Base-by-base conservation (phyloP, 2,329 filamentous ascomycete genomes). In the Colletotrichum sp. region DNA sequence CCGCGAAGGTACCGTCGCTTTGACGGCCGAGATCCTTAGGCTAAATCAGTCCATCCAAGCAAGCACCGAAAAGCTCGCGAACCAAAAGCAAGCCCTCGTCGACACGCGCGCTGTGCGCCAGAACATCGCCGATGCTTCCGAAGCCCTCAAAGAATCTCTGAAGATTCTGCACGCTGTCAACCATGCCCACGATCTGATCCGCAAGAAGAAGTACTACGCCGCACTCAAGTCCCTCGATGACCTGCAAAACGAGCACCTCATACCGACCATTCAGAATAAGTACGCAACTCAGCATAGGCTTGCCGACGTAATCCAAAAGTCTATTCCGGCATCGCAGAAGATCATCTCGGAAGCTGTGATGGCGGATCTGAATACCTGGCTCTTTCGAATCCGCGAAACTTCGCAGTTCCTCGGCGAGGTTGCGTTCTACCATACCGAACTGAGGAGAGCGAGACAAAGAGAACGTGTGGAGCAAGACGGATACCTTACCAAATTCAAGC, bases 331-430 rank as follows among this genome's bases (percentile, higher is more conserved):
- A 5, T 98, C 96, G 2, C 96, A 98, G 81, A 96, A 95, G 81
- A 93, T 95, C 67, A 98, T 99, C 72, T 96, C 96, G 6, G 96
- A 99, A 85, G 96, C 96, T 16, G 97, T 99, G 79, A 99, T 99
- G 95, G 94, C 92, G 3, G 97, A 99, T 84, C 86, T 99, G 71
- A 99, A 99, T 82, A 98, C 96, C 1, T 99, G 97, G 97, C 89
- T 99, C 12, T 99, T 94, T 81, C 93, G 95, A 26, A 98, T 99
- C 78, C 93, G 97, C 80, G 97, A 99, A 84, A 98, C 96, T 22
- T 98, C 97, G 2, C 96, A 98, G 80, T 98, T 98, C 78, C 87
- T 99, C 9, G 97, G 97, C 6, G 97, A 99, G 83, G 95, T 99
- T 8, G 96, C 97, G 6, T 98, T 99, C 82, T 99, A 98, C 82